These are phyloP conservation scores for Artemisia tridentata DNA, from an alignment of 129 eudicot species.

Conservation along the genomic window DNA sequence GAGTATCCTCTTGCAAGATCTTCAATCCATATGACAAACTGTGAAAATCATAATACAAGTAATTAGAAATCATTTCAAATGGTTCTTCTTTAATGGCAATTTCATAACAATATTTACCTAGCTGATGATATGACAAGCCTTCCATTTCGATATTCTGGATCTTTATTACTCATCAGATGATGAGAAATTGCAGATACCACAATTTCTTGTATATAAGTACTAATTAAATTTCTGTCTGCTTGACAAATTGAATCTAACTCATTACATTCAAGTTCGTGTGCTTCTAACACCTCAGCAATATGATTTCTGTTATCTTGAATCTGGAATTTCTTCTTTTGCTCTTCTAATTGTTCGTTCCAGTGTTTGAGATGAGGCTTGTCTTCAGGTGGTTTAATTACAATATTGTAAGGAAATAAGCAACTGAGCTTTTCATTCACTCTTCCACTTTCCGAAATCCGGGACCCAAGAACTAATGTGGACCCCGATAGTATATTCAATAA, in stretches of 20 bases:
- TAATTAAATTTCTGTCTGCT: conserved; percentile 67
- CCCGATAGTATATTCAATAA: conserved; percentile 75
- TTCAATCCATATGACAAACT: conserved; percentile 93
- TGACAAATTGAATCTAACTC: conserved; percentile 80
- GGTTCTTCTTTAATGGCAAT: background rate
- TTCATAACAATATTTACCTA: conserved; percentile 38
- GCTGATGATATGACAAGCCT: conserved; percentile 82
- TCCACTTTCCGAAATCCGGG: conserved; percentile 47
- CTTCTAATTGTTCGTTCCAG: conserved; percentile 85
- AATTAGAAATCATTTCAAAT: background rate
- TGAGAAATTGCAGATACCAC: conserved; percentile 86
- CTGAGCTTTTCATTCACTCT: conserved; percentile 55
- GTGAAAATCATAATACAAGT: conserved; percentile 20
- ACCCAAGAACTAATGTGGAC: conserved; percentile 75
- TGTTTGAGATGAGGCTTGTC: conserved; percentile 65
- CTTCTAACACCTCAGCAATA: conserved; percentile 83
- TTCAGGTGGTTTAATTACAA: conserved; percentile 82
- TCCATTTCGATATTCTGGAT: conserved; percentile 87
- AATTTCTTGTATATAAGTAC: conserved; percentile 77
- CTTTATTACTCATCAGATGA: conserved; percentile 74
- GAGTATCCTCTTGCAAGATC: conserved; percentile 79
- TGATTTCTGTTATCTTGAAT: conserved; percentile 86
- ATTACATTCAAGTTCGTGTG: conserved; percentile 92
- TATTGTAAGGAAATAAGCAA: conserved; percentile 67
- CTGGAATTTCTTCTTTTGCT: conserved; percentile 72